Base-by-base conservation (phyloP, 495 filamentous ascomycete species). In the Penicillium maclennaniae region DNA sequence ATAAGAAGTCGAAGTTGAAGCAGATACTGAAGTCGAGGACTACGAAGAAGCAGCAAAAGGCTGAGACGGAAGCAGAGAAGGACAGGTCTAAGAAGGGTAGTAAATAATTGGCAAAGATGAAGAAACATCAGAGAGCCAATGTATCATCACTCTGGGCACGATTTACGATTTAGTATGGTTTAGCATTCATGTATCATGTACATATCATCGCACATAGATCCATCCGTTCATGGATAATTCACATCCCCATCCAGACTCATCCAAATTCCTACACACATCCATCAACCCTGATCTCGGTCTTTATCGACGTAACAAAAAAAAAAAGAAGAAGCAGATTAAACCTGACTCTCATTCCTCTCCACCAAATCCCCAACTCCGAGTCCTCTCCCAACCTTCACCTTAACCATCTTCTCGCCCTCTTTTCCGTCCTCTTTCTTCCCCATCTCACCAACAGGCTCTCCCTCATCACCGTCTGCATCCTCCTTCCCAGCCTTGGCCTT, bases 321-420 rank as follows among this genome's bases (percentile, higher is more conserved):
- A 2, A 5, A 23, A 23, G 23, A 45, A 45, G 34, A 20, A 20
- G 16, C 23, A 43, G 39, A 52, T 21, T 28, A 48, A 39, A 53
- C 38, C 55, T 58, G 52, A 54, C 41, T 57, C 61, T 87, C 88
- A 68, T 85, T 88, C 70, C 82, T 83, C 81, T 95, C 89, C 25
- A 92, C 87, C 68, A 96, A 69, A 59, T 93, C 90, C 7, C 87
- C 86, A 4, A 96, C 91, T 7, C 91, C 91, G 19, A 96, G 64
- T 4, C 73, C 81, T 54, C 91, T 74, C 19, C 91, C 91, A 26
- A 95, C 81, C 78, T 90, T 93, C 45, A 95, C 88, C 61, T 80
- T 82, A 42, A 80, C 72, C 73, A 75, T 74, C 67, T 70, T 77
- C 57, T 75, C 73, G 47, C 68, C 59, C 39, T 71, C 71, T 67